These are phyloP conservation scores for Tilletia walkeri DNA, from an alignment of 1,284 basidiomycete genomes.

Conservation along the genomic window DNA sequence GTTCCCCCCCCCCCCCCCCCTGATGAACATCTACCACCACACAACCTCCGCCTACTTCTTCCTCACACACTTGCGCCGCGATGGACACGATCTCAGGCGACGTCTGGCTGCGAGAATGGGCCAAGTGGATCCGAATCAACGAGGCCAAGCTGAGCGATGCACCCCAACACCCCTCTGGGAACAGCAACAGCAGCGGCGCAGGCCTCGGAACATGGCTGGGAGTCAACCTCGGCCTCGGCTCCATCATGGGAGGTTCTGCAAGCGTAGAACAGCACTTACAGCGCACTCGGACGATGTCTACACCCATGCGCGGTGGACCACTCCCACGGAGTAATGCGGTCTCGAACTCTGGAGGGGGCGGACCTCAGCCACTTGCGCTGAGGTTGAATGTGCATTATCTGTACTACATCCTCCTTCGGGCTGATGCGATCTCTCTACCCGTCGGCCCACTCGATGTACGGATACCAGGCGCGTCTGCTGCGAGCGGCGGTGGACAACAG, in stretches of 20 bases:
- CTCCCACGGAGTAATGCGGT: neutral
- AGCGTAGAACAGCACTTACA: neutral
- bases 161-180: neutral
- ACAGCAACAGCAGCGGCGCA: neutral
- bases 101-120: slow-evolving; percentile 40
- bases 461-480: slow-evolving; percentile 26
- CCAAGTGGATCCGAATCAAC: slow-evolving; percentile 39
- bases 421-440: slow-evolving; percentile 71
- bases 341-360: neutral
- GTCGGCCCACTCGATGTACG: slow-evolving; percentile 78
- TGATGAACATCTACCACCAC: neutral
- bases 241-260: slow-evolving; percentile 16
- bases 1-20: neutral
- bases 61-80: neutral
- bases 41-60: neutral
- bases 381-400: slow-evolving; percentile 76
- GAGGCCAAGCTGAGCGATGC: slow-evolving; percentile 39
- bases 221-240: neutral
- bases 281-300: slow-evolving; percentile 29
- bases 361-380: slow-evolving; percentile 59
- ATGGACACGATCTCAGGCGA: slow-evolving; percentile 42
- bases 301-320: neutral
- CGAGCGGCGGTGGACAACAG: neutral
- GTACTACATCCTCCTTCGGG: slow-evolving; percentile 80
- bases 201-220: slow-evolving; percentile 5